Base-by-base conservation (phyloP, 2,329 filamentous ascomycete species). In the Pyrenophora graminea region DNA sequence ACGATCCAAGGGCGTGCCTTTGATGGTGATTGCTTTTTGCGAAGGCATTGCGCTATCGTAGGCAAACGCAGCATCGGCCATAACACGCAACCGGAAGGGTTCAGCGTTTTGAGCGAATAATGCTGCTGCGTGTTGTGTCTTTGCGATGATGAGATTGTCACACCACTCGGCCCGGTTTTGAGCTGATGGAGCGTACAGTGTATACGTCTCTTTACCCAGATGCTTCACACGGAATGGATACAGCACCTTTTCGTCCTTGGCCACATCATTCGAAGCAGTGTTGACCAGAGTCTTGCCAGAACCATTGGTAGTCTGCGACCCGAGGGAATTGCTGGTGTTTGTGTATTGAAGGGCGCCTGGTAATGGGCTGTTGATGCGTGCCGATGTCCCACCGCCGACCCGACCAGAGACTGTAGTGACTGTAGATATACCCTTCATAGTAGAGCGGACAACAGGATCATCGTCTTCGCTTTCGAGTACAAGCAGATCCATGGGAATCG, bases 181-280 rank as follows among this genome's bases (percentile, higher is more conserved):
- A 2, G 87, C 83, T 1, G 85, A 88, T 5, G 87, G 84, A 0
- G 93, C 92, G 70, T 95, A 97, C 1, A 99, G 79, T 0, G 89
- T 96, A 71, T 97, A 97, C 0, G 90, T 87, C 62, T 96, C 92
- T 56, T 96, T 90, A 10, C 95, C 94, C 17, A 99, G 82, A 76
- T 99, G 94, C 76, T 97, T 97, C 70, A 99, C 85, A 60, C 87
- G 87, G 84, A 99, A 99, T 0, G 95, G 94, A 70, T 92, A 99
- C 63, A 99, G 76, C 39, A 94, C 89, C 68, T 80, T 79, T 23
- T 90, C 87, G 59, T 96, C 90, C 56, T 85, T 88, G 23, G 81
- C 76, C 30, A 67, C 67, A 4, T 85, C 84, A 15, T 82, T 68
- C 2, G 76, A 74, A 1, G 77, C 79, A 9, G 70, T 72, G 6